Percentiles rank a stretch among this genome's conserved stretches.
Evolutionary conservation across 331 rosid species (phyloP).

Genomic region (Dryas integrifolia): DNA sequence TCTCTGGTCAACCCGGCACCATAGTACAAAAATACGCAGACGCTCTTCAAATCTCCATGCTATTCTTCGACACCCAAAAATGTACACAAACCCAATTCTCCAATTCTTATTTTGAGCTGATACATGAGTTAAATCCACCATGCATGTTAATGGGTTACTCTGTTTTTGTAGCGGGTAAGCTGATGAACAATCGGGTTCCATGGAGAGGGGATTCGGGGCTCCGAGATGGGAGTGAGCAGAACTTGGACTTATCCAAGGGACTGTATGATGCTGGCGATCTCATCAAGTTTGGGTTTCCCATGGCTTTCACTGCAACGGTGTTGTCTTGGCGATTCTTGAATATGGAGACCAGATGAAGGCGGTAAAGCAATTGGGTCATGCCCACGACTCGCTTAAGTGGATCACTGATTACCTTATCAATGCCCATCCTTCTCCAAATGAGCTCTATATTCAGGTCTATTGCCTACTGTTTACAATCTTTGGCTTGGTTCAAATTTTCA

Average conservation of each 20-base stretch:
- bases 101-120: conserved; percentile 28
- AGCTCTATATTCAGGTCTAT: conserved; percentile 58
- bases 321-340: conserved; percentile 74
- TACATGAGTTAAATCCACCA: conserved; percentile 1
- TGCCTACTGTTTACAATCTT: background rate
- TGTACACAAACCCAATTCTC: conserved; percentile 35
- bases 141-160: background rate
- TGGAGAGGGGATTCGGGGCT: conserved; percentile 94
- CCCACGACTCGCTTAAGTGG: conserved; percentile 51
- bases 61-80: conserved; percentile 77
- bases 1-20: conserved; percentile 54
- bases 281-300: conserved; percentile 63
- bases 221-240: conserved; percentile 63
- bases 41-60: conserved; percentile 66
- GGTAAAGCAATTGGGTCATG: conserved; percentile 48
- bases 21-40: conserved; percentile 47
- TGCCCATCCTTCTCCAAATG: conserved; percentile 58
- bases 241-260: conserved; percentile 73
- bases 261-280: conserved; percentile 78
- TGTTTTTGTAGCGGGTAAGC: conserved; percentile 57
- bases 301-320: conserved; percentile 71
- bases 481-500: background rate
- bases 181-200: conserved; percentile 53
- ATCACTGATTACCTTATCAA: conserved; percentile 59
- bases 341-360: conserved; percentile 53